phyloP scores from a whole-genome alignment of 163 green algal genomes.

The Smithsoniella earleae region DNA sequence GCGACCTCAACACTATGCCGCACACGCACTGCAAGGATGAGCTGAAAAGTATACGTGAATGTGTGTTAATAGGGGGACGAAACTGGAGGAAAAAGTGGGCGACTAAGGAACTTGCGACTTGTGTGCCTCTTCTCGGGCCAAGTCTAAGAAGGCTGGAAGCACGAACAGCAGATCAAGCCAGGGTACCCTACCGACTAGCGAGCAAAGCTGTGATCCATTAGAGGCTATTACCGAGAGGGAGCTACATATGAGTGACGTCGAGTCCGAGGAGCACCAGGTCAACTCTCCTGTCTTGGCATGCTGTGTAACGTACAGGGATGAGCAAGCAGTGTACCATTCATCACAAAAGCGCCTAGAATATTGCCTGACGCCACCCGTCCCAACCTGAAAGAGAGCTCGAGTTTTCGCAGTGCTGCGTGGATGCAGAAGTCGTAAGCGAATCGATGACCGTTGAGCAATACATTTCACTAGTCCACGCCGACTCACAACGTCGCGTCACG shows the following conservation, averaged over 20 bases:
- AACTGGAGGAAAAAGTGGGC: no score
- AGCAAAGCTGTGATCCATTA: constrained; percentile 6
- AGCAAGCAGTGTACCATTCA: neutral
- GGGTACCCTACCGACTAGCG: neutral
- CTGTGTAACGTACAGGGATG: neutral
- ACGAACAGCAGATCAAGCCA: no score
- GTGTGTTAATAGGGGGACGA: no score
- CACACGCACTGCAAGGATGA: no score
- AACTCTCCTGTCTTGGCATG: neutral
- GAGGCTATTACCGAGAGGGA: neutral
- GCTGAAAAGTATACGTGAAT: no score
- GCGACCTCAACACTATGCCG: no score
- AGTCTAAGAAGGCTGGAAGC: no score
- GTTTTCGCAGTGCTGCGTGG: no score
- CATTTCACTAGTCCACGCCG: neutral
- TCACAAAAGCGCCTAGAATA: constrained; percentile 9
- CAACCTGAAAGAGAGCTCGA: constrained; percentile 20
- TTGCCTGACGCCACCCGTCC: neutral
- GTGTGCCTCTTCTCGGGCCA: no score
- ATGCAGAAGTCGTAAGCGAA: neutral
- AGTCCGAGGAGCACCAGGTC: constrained; percentile 9
- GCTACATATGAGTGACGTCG: constrained; percentile 4
- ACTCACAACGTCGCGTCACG: neutral
- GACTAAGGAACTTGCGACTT: no score
- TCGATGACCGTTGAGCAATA: neutral